phyloP scores from a whole-genome alignment of 2,329 filamentous ascomycete genomes.

The Sclerotinia trifoliorum region DNA sequence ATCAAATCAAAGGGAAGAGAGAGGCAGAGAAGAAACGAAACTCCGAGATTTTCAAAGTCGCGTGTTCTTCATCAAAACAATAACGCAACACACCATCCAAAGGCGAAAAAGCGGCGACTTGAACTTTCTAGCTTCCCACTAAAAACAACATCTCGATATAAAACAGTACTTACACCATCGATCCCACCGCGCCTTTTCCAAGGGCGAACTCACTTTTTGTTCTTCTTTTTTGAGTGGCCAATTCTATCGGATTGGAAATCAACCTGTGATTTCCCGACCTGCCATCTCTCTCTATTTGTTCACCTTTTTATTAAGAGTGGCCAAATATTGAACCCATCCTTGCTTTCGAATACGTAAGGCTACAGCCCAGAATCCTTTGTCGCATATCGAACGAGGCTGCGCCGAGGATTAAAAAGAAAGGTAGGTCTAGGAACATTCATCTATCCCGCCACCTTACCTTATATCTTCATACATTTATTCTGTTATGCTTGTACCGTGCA shows the following conservation, averaged over 20 bases:
- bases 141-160: neutral
- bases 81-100: neutral
- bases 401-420: constrained; percentile 5
- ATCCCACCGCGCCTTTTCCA: too few species aligned
- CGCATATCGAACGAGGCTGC: constrained; percentile 16
- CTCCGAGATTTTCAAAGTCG: neutral
- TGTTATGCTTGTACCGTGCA: neutral
- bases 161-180: neutral
- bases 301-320: constrained; percentile 12
- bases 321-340: neutral
- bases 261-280: too few species aligned
- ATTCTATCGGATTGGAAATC: neutral
- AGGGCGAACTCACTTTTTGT: neutral
- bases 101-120: neutral
- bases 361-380: constrained; percentile 4
- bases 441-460: neutral
- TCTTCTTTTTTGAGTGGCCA: neutral
- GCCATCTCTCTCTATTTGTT: neutral
- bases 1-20: neutral
- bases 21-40: neutral
- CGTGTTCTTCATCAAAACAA: constrained; percentile 12
- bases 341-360: constrained; percentile 3
- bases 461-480: neutral
- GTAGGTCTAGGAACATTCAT: constrained; percentile 7
- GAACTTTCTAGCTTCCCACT: neutral